Evolutionary conservation across 345 rosid genomes (phyloP).

Genomic region (Rubroshorea leprosula): DNA sequence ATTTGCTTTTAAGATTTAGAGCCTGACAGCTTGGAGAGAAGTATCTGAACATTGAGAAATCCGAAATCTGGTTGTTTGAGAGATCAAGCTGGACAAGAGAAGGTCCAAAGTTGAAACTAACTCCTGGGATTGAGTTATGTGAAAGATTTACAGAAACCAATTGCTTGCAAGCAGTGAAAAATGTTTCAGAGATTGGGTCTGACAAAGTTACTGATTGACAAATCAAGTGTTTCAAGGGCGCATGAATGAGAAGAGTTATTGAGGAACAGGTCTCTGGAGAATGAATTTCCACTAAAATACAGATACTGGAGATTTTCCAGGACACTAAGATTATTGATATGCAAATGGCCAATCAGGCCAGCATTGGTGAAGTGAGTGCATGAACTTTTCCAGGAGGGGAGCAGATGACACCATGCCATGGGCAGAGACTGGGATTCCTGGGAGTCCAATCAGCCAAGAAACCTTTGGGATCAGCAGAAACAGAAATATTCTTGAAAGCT

Average conservation of each 20-base stretch:
- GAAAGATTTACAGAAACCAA: too few species aligned
- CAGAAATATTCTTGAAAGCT: conserved; percentile 53
- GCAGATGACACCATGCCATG: conserved; percentile 66
- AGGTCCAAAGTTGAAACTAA: too few species aligned
- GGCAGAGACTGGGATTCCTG: conserved; percentile 38
- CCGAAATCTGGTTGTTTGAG: too few species aligned
- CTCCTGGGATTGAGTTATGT: too few species aligned
- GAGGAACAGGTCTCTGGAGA: conserved; percentile 42
- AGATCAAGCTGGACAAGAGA: too few species aligned
- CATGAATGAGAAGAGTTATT: conserved; percentile 20
- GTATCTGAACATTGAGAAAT: too few species aligned
- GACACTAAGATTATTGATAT: conserved; percentile 45
- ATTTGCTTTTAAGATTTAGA: too few species aligned
- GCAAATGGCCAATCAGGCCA: conserved; percentile 43
- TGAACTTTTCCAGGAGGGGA: conserved; percentile 39
- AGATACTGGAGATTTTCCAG: conserved; percentile 46
- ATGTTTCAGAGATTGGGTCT: conserved; percentile 37
- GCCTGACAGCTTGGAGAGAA: too few species aligned
- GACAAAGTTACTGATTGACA: conserved; percentile 46
- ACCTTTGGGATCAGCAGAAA: conserved; percentile 45
- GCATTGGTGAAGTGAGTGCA: conserved; percentile 38
- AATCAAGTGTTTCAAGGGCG: conserved; percentile 34
- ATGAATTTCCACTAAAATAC: conserved; percentile 41
- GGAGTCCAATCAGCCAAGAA: conserved; percentile 45
- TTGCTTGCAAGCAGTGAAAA: too few species aligned